These are phyloP conservation scores for Monosporascus sp. DNA, from an alignment of 2,329 filamentous ascomycete species.

Conservation along the genomic window DNA sequence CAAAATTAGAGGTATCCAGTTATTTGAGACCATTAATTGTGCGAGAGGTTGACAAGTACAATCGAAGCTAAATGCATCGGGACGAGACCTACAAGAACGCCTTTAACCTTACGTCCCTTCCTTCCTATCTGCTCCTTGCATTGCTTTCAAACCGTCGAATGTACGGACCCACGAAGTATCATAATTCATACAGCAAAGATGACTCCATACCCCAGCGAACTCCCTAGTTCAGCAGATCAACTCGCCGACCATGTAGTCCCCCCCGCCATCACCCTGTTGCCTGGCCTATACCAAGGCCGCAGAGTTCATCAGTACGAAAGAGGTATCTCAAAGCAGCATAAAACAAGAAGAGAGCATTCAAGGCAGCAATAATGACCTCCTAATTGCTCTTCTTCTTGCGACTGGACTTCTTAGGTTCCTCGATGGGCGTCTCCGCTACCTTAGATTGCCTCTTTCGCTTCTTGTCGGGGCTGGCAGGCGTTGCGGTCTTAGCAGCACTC, in stretches of 20 bases:
- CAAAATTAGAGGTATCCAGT: no score
- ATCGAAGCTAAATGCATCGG: no score
- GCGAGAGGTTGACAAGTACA: no score
- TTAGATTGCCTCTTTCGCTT: slow-evolving; percentile 59
- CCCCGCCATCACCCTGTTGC: no score
- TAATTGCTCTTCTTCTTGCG: slow-evolving; percentile 50
- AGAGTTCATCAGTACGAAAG: slow-evolving; percentile 2
- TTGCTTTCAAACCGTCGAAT: no score
- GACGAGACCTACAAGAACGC: no score
- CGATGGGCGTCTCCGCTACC: slow-evolving; percentile 44
- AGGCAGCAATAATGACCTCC: slow-evolving; percentile 14
- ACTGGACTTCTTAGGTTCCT: slow-evolving; percentile 56
- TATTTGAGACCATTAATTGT: no score
- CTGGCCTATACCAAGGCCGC: not conserved
- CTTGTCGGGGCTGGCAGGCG: slow-evolving; percentile 54
- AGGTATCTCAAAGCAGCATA: slow-evolving; percentile 5
- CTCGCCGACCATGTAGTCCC: no score
- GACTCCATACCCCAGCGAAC: not conserved
- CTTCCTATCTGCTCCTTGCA: no score
- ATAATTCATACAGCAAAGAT: not conserved
- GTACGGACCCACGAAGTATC: no score
- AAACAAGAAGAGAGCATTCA: slow-evolving; percentile 4
- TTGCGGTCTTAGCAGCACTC: slow-evolving; percentile 31
- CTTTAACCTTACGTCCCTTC: no score
- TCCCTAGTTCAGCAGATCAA: no score